Percentiles rank a stretch among this genome's conserved stretches.
Conservation (phyloP, 2,329 filamentous ascomycete genomes). For the Penicillium oxalicum region DNA sequence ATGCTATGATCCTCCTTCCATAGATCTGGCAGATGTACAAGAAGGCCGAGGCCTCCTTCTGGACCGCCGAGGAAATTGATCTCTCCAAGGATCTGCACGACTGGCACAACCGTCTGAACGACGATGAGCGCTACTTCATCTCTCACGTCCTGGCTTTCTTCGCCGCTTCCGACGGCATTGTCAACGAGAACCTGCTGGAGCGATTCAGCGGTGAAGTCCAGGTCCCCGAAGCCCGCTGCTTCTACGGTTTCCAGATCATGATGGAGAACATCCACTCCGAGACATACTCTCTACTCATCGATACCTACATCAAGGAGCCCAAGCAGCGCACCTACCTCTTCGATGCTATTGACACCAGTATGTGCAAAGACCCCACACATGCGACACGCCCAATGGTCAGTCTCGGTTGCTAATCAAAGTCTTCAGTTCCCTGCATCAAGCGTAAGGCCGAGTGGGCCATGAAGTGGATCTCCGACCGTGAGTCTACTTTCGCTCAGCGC, state of each 20-base stretch:
- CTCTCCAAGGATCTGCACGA: conserved; percentile 98
- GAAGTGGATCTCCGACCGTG: conserved; percentile 85
- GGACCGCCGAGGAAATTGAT: conserved; percentile 99
- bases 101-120: conserved; percentile 96
- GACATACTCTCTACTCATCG: conserved; percentile 97
- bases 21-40: conserved; percentile 99
- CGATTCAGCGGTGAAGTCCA: conserved; percentile 96
- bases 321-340: conserved; percentile 91
- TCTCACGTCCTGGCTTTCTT: conserved; percentile 99
- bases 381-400: too few relatives aligned
- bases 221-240: conserved; percentile 95
- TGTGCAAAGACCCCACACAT: conserved; percentile 28
- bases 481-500: conserved; percentile 91
- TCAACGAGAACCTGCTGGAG: conserved; percentile 98
- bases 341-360: conserved; percentile 97
- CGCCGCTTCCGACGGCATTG: conserved; percentile 95
- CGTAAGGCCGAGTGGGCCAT: conserved; percentile 99
- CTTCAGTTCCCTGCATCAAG: conserved; percentile 81
- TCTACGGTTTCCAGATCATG: conserved; percentile 99
- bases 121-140: conserved; percentile 97
- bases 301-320: conserved; percentile 98
- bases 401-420: conserved; percentile 22
- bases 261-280: conserved; percentile 99
- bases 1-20: conserved; percentile 7
- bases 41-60: conserved; percentile 99